phyloP scores from a whole-genome alignment of 2,329 filamentous ascomycete species.

The Coniella vitis region DNA sequence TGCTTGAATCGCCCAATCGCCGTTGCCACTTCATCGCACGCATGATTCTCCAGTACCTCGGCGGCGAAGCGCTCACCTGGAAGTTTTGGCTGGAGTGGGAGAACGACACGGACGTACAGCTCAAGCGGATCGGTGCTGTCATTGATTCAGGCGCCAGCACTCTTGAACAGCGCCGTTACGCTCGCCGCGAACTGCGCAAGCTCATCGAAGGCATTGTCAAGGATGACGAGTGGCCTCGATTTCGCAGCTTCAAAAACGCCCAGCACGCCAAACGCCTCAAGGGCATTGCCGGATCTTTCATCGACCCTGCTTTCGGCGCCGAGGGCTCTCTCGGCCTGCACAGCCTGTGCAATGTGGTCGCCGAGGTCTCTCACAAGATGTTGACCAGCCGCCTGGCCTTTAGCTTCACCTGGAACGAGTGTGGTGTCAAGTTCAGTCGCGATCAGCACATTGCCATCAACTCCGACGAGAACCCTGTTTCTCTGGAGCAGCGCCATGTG shows the following conservation, averaged over 20 bases:
- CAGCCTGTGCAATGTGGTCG: slow-evolving; percentile 33
- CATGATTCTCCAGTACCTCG: slow-evolving; percentile 30
- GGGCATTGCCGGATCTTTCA: slow-evolving; percentile 36
- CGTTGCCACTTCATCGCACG: slow-evolving; percentile 32
- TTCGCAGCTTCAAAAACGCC: slow-evolving; percentile 20
- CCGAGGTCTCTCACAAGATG: slow-evolving; percentile 41
- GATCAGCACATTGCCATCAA: slow-evolving; percentile 42
- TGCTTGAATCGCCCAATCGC: slow-evolving; percentile 26
- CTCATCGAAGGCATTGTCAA: slow-evolving; percentile 28
- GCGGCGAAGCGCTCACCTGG: slow-evolving; percentile 27
- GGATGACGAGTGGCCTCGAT: slow-evolving; percentile 22
- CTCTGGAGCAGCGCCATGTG: slow-evolving; percentile 43
- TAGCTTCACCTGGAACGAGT: slow-evolving; percentile 38
- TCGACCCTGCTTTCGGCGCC: slow-evolving; percentile 31
- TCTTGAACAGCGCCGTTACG: slow-evolving; percentile 26
- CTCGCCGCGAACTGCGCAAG: slow-evolving; percentile 29
- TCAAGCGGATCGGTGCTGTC: slow-evolving; percentile 16
- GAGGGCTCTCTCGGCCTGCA: slow-evolving; percentile 37
- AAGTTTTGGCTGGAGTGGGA: slow-evolving; percentile 29
- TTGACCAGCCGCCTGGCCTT: slow-evolving; percentile 32
- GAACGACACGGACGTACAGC: slow-evolving; percentile 20
- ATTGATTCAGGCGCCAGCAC: slow-evolving; percentile 17
- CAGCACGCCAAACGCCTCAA: slow-evolving; percentile 22
- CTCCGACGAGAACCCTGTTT: slow-evolving; percentile 31
- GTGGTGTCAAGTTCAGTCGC: slow-evolving; percentile 40